Evolutionary conservation across 306 rosid genomes (phyloP), one percentile per base, ranked within the genome.

Genomic region (Canavalia gladiata): DNA sequence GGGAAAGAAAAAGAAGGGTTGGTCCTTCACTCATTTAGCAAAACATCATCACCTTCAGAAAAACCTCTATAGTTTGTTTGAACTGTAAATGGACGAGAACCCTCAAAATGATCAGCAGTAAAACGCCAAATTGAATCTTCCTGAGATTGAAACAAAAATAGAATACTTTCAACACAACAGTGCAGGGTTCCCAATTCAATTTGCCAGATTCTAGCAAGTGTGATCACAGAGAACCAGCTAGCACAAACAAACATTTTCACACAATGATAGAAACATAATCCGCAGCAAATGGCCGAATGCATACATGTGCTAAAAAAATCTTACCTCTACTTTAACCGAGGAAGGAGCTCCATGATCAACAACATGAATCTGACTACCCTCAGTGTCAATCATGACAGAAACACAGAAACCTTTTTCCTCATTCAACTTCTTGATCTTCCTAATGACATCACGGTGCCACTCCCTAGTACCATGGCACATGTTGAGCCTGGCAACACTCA

Each of bases 321-420:
- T 56, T 67, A 94, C 97, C 97, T 95, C 94, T 2, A 84, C 97
- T 90, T 92, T 95, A 50, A 90, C 84, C 35, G 98, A 91, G 70
- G 92, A 88, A 41, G 97, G 84, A 81, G 90, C 90, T 41, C 97
- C 98, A 80, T 91, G 98, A 87, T 95, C 97, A 81, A 91, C 95
- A 77, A 92, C 91, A 65, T 90, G 94, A 82, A 90, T 85, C 89
- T 91, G 97, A 87, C 95, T 91, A 29, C 97, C 98, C 83, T 92
- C 98, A 5, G 94, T 91, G 67, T 95, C 98, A 74, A 95, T 92
- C 98, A 95, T 92, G 9, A 95, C 72, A 29, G 98, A 89, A 80
- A 95, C 87, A 79, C 89, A 89, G 66, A 86, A 91, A 6, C 93
- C 94, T 12, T 83, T 91, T 31, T 90, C 91, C 72, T 82, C 81